phyloP scores from a whole-genome alignment of 164 flowering plant genomes.

The Umbilicus rupestris region DNA sequence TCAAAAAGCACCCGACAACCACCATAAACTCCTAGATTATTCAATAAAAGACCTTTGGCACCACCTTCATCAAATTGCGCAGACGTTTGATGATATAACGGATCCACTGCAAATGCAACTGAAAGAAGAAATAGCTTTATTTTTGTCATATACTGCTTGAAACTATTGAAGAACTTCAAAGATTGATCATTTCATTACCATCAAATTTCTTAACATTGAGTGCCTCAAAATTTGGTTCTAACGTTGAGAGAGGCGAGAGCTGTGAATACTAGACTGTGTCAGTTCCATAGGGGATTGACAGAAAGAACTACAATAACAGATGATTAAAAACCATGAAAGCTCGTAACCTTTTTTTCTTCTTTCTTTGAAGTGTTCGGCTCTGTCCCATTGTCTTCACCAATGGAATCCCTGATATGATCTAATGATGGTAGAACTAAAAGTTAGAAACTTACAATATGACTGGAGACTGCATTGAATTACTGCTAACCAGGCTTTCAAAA shows the following conservation, averaged over 20 bases:
- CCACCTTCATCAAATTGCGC: slow-evolving; percentile 99
- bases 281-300: slow-evolving; percentile 7
- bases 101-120: slow-evolving; percentile 95
- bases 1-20: slow-evolving; percentile 87
- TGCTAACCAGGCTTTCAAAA: not conserved
- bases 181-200: slow-evolving; percentile 31
- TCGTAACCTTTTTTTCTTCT: slow-evolving; percentile 42
- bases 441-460: not conserved
- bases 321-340: not conserved
- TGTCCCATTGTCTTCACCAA: slow-evolving; percentile 21
- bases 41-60: slow-evolving; percentile 85
- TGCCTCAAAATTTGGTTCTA: slow-evolving; percentile 86
- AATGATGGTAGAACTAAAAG: slow-evolving; percentile 17
- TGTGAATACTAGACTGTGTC: slow-evolving; percentile 27
- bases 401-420: slow-evolving; percentile 24
- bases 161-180: not conserved
- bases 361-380: slow-evolving; percentile 44
- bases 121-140: slow-evolving; percentile 13
- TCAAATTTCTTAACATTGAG: slow-evolving; percentile 93
- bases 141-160: not conserved
- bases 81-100: slow-evolving; percentile 91
- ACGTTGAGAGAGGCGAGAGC: slow-evolving; percentile 78
- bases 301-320: not conserved
- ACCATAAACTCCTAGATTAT: slow-evolving; percentile 92
- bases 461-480: not conserved